phyloP scores from a whole-genome alignment of 2,329 filamentous ascomycete genomes.

The Penicillium frequentans region DNA sequence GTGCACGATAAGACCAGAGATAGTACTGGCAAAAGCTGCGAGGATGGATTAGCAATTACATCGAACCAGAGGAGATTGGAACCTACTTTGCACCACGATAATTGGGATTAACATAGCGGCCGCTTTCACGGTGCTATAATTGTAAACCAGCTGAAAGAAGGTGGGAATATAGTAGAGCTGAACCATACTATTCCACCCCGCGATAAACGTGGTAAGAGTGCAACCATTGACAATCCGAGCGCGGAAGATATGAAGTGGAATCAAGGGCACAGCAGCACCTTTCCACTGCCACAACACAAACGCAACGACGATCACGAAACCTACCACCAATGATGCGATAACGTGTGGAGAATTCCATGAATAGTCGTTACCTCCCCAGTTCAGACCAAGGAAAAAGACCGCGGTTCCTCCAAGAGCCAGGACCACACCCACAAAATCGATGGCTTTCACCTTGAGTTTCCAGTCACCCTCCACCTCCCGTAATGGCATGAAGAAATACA shows the following conservation, averaged over 20 bases:
- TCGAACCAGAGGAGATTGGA: neutral
- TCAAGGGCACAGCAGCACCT: slow-evolving; percentile 25
- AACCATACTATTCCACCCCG: slow-evolving; percentile 61
- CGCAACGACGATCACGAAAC: slow-evolving; percentile 31
- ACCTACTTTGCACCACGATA: slow-evolving; percentile 46
- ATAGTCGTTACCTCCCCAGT: slow-evolving; percentile 62
- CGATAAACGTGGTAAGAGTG: slow-evolving; percentile 58
- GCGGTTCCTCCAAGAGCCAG: slow-evolving; percentile 49
- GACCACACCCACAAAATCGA: slow-evolving; percentile 53
- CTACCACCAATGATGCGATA: slow-evolving; percentile 55
- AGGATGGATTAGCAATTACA: slow-evolving; percentile 34
- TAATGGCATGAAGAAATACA: slow-evolving; percentile 59
- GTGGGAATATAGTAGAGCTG: slow-evolving; percentile 63
- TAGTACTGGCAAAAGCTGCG: slow-evolving; percentile 49
- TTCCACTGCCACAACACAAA: slow-evolving; percentile 40
- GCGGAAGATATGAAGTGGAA: slow-evolving; percentile 54
- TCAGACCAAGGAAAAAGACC: slow-evolving; percentile 52
- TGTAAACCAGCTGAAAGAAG: slow-evolving; percentile 59
- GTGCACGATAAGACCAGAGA: slow-evolving; percentile 55
- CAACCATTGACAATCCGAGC: slow-evolving; percentile 55
- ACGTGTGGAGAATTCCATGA: slow-evolving; percentile 58
- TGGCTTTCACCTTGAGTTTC: slow-evolving; percentile 51
- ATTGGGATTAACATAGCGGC: slow-evolving; percentile 54
- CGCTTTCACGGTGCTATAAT: slow-evolving; percentile 46
- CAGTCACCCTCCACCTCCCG: slow-evolving; percentile 56